Evolutionary conservation across 441 rosid species (phyloP), one percentile per base, ranked within the genome.

Genomic region (Dalechampia spathulata): DNA sequence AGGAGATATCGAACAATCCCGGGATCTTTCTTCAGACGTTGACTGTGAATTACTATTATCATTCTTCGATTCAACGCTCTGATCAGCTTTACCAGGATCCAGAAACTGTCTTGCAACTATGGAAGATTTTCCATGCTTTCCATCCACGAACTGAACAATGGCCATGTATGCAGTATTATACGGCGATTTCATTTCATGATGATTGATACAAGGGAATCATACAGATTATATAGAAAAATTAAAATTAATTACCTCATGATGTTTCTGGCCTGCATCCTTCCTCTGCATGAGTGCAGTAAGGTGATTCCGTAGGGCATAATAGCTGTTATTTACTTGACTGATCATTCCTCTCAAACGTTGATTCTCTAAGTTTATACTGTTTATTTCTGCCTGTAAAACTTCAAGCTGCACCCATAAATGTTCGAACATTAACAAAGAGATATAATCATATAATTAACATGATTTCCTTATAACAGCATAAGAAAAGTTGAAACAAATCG

Each of bases 261-360:
- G 23, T 22, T 15, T 7, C 30, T 4, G 6, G 7, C 23, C 6
- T 19, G 20, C 5, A 20, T 37, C 34, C 49, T 10, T 42, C 4
- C 36, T 54, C 8, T 83, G 89, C 78, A 74, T 70, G 23, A 80
- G 53, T 38, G 79, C 56, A 37, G 81, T 39, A 32, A 85, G 73
- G 40, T 83, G 89, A 78, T 68, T 72, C 50, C 77, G 81, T 14
- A 90, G 66, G 36, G 86, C 66, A 59, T 32, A 51, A 75, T 77
- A 80, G 72, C 72, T 82, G 62, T 49, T 75, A 39, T 60, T 56
- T 8, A 85, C 81, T 64, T 83, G 84, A 61, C 67, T 50, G 16
- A 90, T 71, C 76, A 80, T 71, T 58, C 70, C 82, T 66, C 38
- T 83, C n/a, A 90, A 61, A 61, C 51, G 76, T 49, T 77, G 78